phyloP scores from a whole-genome alignment of 345 rosid species.

The Camelina hispida region DNA sequence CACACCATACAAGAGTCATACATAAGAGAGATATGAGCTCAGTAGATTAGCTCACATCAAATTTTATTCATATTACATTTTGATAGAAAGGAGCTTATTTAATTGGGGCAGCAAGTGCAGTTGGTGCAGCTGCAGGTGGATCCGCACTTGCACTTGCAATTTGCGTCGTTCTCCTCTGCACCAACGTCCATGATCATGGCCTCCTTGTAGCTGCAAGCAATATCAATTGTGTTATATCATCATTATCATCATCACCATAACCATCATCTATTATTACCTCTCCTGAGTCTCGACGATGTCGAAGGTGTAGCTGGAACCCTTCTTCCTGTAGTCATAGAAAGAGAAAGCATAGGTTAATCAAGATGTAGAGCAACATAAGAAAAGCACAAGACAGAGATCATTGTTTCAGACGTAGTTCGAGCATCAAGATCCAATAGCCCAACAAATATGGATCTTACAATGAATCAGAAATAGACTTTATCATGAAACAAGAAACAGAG shows the following conservation, averaged over 20 bases:
- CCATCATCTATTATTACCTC: constrained; percentile 48
- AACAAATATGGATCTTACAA: background rate
- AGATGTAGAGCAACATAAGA: too few species aligned
- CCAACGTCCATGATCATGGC: constrained; percentile 50
- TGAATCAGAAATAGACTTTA: background rate
- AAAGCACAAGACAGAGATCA: background rate
- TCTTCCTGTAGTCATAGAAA: constrained; percentile 59
- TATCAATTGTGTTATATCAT: background rate
- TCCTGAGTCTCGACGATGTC: constrained; percentile 66
- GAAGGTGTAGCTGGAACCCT: constrained; percentile 63
- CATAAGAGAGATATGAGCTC: constrained; percentile 22
- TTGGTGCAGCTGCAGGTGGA: constrained; percentile 63
- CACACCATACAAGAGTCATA: constrained; percentile 33
- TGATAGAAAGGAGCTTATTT: too few species aligned
- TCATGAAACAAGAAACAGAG: background rate
- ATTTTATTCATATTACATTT: constrained; percentile 44
- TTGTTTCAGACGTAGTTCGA: background rate
- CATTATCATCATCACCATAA: constrained; percentile 13
- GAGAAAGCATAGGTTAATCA: constrained; percentile 5
- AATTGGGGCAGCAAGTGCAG: constrained; percentile 66
- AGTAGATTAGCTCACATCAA: constrained; percentile 17
- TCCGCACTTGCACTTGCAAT: constrained; percentile 85
- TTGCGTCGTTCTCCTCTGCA: constrained; percentile 50
- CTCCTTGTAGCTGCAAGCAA: constrained; percentile 54
- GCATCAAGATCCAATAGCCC: background rate